A percentile compares a stretch with the other conserved stretches of the same genome.
Conservation (phyloP, 495 filamentous ascomycete species). For the Entonaema liquescens region DNA sequence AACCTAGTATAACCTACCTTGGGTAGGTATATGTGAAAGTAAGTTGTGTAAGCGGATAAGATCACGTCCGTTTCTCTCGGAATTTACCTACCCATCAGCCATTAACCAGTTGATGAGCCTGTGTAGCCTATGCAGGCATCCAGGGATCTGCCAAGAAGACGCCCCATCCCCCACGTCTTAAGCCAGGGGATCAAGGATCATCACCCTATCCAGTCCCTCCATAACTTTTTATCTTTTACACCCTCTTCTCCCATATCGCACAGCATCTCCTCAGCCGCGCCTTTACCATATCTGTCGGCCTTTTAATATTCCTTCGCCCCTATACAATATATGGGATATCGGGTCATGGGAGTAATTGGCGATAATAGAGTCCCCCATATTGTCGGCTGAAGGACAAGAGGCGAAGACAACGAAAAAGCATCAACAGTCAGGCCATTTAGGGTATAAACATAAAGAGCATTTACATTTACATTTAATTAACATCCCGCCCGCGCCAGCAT, state of each 20-base stretch:
- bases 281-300: conserved; percentile 19
- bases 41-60: conserved; percentile 23
- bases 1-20: too few relatives aligned
- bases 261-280: conserved; percentile 32
- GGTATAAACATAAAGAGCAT: conserved; percentile 8
- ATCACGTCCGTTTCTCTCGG: conserved; percentile 29
- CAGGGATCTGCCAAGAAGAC: conserved; percentile 47
- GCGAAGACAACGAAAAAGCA: conserved; percentile 16
- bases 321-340: conserved; percentile 16
- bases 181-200: conserved; percentile 34
- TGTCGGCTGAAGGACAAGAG: conserved; percentile 34
- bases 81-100: conserved; percentile 34
- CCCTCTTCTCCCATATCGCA: conserved; percentile 34
- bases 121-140: conserved; percentile 37
- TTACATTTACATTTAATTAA: conserved; percentile 9
- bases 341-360: conserved; percentile 36
- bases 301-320: conserved; percentile 12
- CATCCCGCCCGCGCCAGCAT: conserved; percentile 10
- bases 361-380: conserved; percentile 25
- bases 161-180: conserved; percentile 38
- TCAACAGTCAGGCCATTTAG: conserved; percentile 17
- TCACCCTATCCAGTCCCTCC: conserved; percentile 37
- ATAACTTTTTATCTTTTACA: conserved; percentile 35
- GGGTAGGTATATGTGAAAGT: not conserved
- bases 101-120: conserved; percentile 39